Conservation (phyloP, 2,329 filamentous ascomycete species). For the Colletotrichum magnum region DNA sequence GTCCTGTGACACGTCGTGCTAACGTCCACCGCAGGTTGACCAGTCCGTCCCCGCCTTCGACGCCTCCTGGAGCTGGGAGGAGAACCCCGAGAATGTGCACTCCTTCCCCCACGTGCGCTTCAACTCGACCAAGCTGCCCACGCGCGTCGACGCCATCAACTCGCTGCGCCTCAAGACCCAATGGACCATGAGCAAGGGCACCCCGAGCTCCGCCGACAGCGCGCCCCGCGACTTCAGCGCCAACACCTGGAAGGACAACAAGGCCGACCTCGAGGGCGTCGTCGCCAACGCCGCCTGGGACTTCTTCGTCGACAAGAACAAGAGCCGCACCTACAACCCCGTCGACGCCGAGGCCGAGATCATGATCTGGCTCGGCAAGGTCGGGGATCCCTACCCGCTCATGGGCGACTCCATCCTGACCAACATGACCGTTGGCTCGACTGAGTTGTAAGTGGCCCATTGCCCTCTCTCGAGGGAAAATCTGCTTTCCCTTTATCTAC, state of each 20-base stretch:
- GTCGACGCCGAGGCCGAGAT: slow-evolving; percentile 49
- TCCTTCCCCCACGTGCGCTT: slow-evolving; percentile 53
- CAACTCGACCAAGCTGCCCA: slow-evolving; percentile 45
- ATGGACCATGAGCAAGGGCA: slow-evolving; percentile 49
- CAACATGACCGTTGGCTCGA: slow-evolving; percentile 45
- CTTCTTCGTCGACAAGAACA: slow-evolving; percentile 49
- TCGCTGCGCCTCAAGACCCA: slow-evolving; percentile 45
- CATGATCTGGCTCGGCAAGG: slow-evolving; percentile 51
- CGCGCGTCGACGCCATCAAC: slow-evolving; percentile 47
- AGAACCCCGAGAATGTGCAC: slow-evolving; percentile 46
- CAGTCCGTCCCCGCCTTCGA: slow-evolving; percentile 48
- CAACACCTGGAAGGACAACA: slow-evolving; percentile 42
- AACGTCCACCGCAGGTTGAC: slow-evolving; percentile 42
- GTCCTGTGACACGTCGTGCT: not conserved
- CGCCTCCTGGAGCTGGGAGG: slow-evolving; percentile 50
- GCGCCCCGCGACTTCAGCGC: slow-evolving; percentile 40
- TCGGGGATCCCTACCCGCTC: slow-evolving; percentile 47
- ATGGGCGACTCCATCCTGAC: slow-evolving; percentile 44
- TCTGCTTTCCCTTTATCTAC: too few relatives aligned
- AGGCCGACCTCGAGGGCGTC: slow-evolving; percentile 43
- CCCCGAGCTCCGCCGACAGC: slow-evolving; percentile 38
- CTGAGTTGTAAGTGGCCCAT: slow-evolving; percentile 47
- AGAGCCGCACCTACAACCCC: slow-evolving; percentile 44
- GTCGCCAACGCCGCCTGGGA: slow-evolving; percentile 51
- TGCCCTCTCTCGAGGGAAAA: not conserved